phyloP scores from a whole-genome alignment of 1,284 basidiomycete genomes.

The Gomphus sp. region DNA sequence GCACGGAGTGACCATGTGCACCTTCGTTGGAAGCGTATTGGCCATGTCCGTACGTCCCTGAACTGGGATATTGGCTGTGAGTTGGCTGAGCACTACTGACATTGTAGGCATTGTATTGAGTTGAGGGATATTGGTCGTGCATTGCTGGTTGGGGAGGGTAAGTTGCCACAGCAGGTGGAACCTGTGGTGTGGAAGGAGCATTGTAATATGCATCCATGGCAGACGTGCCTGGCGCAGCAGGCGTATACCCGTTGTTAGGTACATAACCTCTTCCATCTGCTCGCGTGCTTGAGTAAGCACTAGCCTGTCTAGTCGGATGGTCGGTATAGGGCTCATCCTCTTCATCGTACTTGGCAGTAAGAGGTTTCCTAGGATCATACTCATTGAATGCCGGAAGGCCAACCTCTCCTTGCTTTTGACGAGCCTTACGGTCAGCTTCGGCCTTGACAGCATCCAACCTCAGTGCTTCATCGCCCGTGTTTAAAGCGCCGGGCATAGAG shows the following conservation, averaged over 20 bases:
- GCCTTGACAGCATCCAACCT: constrained; percentile 75
- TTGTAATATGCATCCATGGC: constrained; percentile 5
- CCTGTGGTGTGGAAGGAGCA: not conserved
- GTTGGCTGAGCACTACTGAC: not conserved
- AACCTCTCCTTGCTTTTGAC: constrained; percentile 49
- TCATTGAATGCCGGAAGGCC: constrained; percentile 72
- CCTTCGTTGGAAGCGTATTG: constrained; percentile 6
- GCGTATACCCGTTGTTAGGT: not conserved
- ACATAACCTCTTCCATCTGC: not conserved
- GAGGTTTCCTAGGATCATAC: constrained; percentile 46
- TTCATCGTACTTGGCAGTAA: constrained; percentile 28
- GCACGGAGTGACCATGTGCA: not conserved
- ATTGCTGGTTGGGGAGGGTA: constrained; percentile 1
- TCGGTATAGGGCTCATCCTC: constrained; percentile 12
- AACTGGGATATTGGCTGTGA: not conserved
- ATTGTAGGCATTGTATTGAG: constrained; percentile 1
- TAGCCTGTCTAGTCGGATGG: constrained; percentile 5
- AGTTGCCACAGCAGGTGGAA: not conserved
- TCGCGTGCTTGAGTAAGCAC: not conserved
- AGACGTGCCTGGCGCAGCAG: not conserved
- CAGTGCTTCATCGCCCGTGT: constrained; percentile 45
- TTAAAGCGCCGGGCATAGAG: constrained; percentile 13
- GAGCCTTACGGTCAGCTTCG: constrained; percentile 70
- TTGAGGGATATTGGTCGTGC: not conserved
- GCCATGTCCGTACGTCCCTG: not conserved